Base-by-base conservation (phyloP, 2,329 filamentous ascomycete genomes). In the Emmonsia crescens region DNA sequence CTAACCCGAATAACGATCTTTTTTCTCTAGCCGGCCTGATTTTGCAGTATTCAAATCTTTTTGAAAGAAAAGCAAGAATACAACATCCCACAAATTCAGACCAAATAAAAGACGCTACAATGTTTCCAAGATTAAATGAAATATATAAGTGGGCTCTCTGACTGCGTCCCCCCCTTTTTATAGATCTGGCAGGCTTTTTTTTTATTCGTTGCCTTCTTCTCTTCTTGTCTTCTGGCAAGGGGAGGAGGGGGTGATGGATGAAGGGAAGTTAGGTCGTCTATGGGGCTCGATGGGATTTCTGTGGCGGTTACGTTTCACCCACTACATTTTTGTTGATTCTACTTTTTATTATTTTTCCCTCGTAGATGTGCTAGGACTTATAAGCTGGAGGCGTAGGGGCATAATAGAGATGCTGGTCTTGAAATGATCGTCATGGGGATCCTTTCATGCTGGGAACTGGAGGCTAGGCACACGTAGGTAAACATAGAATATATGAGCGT, bases 281-380 rank as follows among this genome's bases (percentile, higher is more conserved):
- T 12, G 44, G 31, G 57, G 29, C 31, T 59, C 57, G 38, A 60
- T 66, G 64, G 64, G 58, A 64, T 63, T 64, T 40, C 12, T 40
- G 10, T 54, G 33, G 65, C 64, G 64, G 68, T 69, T 68, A 62
- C 67, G 66, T 70, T 70, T 68, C 68, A 64, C 64, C 61, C 66
- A 58, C 67, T 66, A 70, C 66, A 67, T 65, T 60, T 54, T 55
- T 46, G 2, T 24, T 33, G 14, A 49, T 49, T 49, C 12, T 36
- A 33, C 16, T 33, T 54, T 31, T 52, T n/a, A 21, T 21, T 54
- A 12, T 54, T n/a, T 21, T 21, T 21, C 2, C 19, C 5, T 54
- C n/a, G 29, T 54, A 36, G 19, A 36, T n/a, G 29, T 54, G 51
- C 14, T 52, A 9, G 8, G 49, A 16, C 21, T 36, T 19, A 33